Conservation (phyloP, 495 filamentous ascomycete species). For the Neurospora cerealis region DNA sequence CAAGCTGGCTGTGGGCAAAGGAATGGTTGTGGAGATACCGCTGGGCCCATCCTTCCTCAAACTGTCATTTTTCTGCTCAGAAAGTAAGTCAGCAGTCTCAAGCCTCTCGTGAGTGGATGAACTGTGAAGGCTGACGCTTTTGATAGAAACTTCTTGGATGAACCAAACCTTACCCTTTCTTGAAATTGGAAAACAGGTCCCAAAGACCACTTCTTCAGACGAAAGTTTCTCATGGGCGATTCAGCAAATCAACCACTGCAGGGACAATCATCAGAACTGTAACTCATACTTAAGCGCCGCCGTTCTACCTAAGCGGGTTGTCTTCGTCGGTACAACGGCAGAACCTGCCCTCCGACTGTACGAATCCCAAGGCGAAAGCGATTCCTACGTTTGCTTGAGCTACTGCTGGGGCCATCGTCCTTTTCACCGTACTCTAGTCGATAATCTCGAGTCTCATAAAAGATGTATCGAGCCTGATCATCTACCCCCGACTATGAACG, state of each 20-base stretch:
- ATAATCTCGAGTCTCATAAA: background rate
- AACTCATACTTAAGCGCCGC: background rate
- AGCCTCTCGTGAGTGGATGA: too few relatives aligned
- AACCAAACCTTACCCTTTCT: too few relatives aligned
- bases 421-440: background rate
- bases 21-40: too few relatives aligned
- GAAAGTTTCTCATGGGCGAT: constrained; percentile 2
- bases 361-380: background rate
- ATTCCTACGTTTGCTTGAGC: background rate
- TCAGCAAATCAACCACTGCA: constrained; percentile 1
- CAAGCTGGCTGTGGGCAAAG: background rate
- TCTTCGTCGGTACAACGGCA: background rate
- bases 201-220: background rate
- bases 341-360: constrained; percentile 3
- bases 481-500: background rate
- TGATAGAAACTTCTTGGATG: too few relatives aligned
- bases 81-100: too few relatives aligned
- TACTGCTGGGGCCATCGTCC: constrained; percentile 4
- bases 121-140: too few relatives aligned
- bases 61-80: too few relatives aligned
- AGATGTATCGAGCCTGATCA: background rate
- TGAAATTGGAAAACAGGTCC: too few relatives aligned
- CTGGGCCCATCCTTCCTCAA: too few relatives aligned
- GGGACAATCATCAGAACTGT: background rate
- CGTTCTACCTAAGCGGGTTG: background rate